Conservation (phyloP, 345 rosid species). For the Raphanus raphanistrum region DNA sequence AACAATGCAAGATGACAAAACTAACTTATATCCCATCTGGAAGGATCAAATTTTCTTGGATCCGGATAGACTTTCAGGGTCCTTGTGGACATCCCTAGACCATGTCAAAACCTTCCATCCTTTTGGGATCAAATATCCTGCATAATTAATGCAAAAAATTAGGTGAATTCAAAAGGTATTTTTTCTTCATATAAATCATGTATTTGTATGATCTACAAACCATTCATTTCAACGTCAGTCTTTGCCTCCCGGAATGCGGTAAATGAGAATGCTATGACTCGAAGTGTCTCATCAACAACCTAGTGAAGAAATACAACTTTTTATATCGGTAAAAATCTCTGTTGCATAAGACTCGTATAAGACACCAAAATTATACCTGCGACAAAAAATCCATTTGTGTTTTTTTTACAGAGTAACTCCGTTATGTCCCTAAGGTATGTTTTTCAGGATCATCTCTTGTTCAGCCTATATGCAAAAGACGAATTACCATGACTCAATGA, state of each 20-base stretch:
- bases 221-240: background rate
- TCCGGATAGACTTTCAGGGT: constrained; percentile 43
- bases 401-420: no score
- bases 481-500: no score
- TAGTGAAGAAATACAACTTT: background rate
- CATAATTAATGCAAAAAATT: no score
- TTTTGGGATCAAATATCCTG: constrained; percentile 11
- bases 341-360: no score
- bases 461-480: no score
- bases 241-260: background rate
- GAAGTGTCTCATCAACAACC: background rate
- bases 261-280: background rate
- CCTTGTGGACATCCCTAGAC: constrained; percentile 39
- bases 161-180: no score
- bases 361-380: no score
- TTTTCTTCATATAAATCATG: background rate
- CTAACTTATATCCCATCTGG: constrained; percentile 54
- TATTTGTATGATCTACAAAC: background rate
- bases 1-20: background rate
- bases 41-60: constrained; percentile 46
- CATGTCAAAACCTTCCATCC: background rate
- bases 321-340: no score
- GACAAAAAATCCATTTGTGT: no score
- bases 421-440: no score
- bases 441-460: no score